These are phyloP conservation scores for Diaporthe vaccinii DNA, from an alignment of 2,329 filamentous ascomycete genomes.

Conservation along the genomic window DNA sequence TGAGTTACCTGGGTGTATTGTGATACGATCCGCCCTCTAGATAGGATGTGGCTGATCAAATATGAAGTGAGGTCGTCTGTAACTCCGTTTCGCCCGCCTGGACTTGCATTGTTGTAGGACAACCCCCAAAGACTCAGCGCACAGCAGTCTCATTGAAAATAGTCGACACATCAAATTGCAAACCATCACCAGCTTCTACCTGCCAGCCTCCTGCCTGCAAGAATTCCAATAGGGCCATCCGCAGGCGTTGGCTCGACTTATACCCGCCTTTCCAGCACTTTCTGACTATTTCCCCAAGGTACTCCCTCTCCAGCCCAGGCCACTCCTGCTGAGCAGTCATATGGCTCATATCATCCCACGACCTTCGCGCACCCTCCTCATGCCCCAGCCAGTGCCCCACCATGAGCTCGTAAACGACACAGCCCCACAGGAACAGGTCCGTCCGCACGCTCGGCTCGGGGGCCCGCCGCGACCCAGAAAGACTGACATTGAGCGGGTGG, in stretches of 20 bases:
- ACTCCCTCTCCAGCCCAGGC: slow-evolving; percentile 2
- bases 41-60: neutral
- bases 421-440: slow-evolving; percentile 17
- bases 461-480: neutral
- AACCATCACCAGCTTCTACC: neutral
- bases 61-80: too few relatives aligned
- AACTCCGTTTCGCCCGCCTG: too few relatives aligned
- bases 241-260: neutral
- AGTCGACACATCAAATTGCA: neutral
- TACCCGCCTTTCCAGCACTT: neutral
- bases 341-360: neutral
- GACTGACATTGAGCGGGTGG: neutral
- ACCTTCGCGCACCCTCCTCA: neutral
- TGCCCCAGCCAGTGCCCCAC: neutral
- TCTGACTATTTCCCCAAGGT: neutral
- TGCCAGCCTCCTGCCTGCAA: neutral
- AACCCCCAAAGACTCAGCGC: neutral
- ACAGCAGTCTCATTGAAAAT: neutral
- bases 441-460: neutral
- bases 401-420: slow-evolving; percentile 18
- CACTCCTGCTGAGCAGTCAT: neutral
- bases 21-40: neutral
- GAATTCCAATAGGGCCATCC: neutral
- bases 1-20: neutral
- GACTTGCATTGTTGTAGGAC: too few relatives aligned